phyloP scores from a whole-genome alignment of 164 flowering plant species.

The Liquidambar formosana region DNA sequence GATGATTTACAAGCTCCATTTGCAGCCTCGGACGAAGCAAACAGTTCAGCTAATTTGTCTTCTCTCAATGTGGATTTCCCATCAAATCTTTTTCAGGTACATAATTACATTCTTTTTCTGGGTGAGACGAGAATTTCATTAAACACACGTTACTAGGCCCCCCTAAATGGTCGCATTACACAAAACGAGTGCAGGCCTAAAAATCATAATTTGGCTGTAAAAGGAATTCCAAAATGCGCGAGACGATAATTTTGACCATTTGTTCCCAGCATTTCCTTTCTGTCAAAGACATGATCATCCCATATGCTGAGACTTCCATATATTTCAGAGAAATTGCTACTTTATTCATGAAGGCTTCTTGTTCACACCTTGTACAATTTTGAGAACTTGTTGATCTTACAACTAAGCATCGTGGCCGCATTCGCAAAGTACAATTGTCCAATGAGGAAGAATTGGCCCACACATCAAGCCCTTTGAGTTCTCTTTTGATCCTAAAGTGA shows the following conservation, averaged over 20 bases:
- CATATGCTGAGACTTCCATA: too few species aligned
- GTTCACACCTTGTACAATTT: neutral
- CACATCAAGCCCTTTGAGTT: constrained; percentile 31
- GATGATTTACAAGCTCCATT: constrained; percentile 36
- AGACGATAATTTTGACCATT: too few species aligned
- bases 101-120: constrained; percentile 1
- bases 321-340: too few species aligned
- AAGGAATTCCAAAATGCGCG: too few species aligned
- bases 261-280: too few species aligned
- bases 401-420: neutral
- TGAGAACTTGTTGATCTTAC: neutral
- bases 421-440: constrained; percentile 9
- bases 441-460: constrained; percentile 35
- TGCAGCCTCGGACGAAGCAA: constrained; percentile 46
- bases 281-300: too few species aligned
- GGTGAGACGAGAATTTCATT: neutral
- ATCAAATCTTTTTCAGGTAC: constrained; percentile 31
- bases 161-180: too few species aligned
- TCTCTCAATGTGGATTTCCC: constrained; percentile 27
- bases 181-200: too few species aligned
- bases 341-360: too few species aligned
- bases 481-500: constrained; percentile 39
- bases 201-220: too few species aligned
- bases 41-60: constrained; percentile 36
- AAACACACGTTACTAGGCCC: neutral